A percentile compares a stretch with the other conserved stretches of the same genome.
phyloP scores from a whole-genome alignment of 2,329 filamentous ascomycete species.

The Paraphaeosphaeria sporulosa region DNA sequence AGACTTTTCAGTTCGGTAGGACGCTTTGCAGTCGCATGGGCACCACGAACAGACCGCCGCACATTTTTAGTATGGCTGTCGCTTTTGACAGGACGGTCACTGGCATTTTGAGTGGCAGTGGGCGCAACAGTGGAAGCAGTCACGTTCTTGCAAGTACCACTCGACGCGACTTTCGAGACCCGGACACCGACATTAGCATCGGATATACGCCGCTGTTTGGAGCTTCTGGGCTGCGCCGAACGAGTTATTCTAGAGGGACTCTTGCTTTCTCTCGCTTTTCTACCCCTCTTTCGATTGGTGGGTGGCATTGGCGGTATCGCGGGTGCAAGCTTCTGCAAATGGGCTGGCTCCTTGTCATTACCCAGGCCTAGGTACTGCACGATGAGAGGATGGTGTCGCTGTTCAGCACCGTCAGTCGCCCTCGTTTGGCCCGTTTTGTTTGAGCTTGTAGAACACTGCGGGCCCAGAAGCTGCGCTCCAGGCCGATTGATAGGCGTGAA shows the following conservation, averaged over 20 bases:
- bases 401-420: conserved; percentile 3
- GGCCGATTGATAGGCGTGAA: conserved; percentile 39
- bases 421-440: conserved; percentile 14
- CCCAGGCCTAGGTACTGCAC: conserved; percentile 40
- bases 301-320: conserved; percentile 13
- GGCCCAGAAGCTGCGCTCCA: conserved; percentile 19
- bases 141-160: neutral
- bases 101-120: neutral
- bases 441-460: conserved; percentile 17
- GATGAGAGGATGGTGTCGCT: conserved; percentile 32
- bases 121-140: neutral
- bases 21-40: neutral
- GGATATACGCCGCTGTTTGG: conserved; percentile 21
- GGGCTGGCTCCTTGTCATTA: conserved; percentile 23
- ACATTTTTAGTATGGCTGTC: neutral
- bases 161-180: conserved; percentile 21
- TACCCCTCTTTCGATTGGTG: conserved; percentile 23
- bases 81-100: neutral
- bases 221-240: conserved; percentile 8
- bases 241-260: conserved; percentile 2
- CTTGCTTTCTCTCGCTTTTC: conserved; percentile 9
- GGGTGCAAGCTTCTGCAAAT: conserved; percentile 27
- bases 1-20: neutral
- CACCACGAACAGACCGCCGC: neutral
- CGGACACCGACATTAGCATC: conserved; percentile 20